Conservation (phyloP, 257 asterid genomes). For the Nicotiana sylvestris region DNA sequence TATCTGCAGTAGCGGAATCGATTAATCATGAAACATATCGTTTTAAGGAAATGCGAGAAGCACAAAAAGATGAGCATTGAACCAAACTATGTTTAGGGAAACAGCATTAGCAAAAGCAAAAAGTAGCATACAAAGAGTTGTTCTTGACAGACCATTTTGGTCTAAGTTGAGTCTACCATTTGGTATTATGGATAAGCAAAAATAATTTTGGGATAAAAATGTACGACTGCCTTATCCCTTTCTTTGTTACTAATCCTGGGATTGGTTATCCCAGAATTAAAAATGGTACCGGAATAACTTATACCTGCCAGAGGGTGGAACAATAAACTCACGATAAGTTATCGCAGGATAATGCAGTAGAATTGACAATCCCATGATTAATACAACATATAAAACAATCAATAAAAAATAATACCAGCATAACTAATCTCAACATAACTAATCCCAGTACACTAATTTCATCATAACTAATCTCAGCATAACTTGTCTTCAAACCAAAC, state of each 20-base stretch:
- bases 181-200: neutral
- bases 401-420: neutral
- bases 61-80: neutral
- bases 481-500: neutral
- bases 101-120: neutral
- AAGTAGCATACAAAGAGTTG: neutral
- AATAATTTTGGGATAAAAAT: no score
- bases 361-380: no score
- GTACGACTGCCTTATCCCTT: neutral
- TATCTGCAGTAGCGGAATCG: slow-evolving; percentile 27
- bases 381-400: no score
- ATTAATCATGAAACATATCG: neutral
- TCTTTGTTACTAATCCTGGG: neutral
- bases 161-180: neutral
- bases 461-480: neutral
- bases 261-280: neutral
- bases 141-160: neutral
- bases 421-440: neutral
- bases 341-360: no score
- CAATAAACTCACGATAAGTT: no score
- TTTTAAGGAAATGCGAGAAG: neutral
- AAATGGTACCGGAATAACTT: no score
- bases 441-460: neutral
- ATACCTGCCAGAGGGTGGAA: no score
- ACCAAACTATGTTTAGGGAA: neutral